These are phyloP conservation scores for Aspergillus japonicus DNA, from an alignment of 2,329 filamentous ascomycete species.

Conservation along the genomic window DNA sequence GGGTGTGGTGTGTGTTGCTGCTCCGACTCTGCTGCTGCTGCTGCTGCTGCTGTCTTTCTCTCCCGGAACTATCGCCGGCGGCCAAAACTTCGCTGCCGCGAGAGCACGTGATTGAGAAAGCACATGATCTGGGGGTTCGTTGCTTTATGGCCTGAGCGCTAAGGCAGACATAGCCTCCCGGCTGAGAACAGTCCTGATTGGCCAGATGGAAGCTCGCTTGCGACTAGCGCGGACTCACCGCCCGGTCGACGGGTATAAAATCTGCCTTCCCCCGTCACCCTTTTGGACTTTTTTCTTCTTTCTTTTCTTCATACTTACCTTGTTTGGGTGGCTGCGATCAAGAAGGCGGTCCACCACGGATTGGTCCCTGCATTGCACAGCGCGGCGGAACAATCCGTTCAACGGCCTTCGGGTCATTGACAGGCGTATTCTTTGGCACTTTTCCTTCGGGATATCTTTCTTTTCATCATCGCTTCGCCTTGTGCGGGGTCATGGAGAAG, in stretches of 20 bases:
- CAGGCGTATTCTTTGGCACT: constrained; percentile 53
- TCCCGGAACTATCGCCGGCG: constrained; percentile 14
- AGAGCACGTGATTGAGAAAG: constrained; percentile 26
- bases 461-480: constrained; percentile 46
- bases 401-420: constrained; percentile 51
- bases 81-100: constrained; percentile 32
- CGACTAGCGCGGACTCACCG: constrained; percentile 21
- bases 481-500: constrained; percentile 39
- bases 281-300: constrained; percentile 34
- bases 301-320: constrained; percentile 54
- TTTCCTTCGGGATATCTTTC: constrained; percentile 28
- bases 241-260: constrained; percentile 32
- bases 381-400: constrained; percentile 52
- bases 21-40: constrained; percentile 7
- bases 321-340: constrained; percentile 51
- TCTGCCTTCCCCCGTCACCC: constrained; percentile 5
- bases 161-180: constrained; percentile 8
- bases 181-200: constrained; percentile 13
- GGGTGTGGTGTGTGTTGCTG: constrained; percentile 6
- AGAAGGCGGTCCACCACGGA: constrained; percentile 46
- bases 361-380: constrained; percentile 59
- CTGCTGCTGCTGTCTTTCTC: constrained; percentile 6
- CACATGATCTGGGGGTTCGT: constrained; percentile 1
- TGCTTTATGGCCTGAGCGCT: constrained; percentile 6
- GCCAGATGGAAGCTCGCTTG: constrained; percentile 27